Base-by-base conservation (phyloP, 2,329 filamentous ascomycete genomes). In the Trichoderma brevicompactum region DNA sequence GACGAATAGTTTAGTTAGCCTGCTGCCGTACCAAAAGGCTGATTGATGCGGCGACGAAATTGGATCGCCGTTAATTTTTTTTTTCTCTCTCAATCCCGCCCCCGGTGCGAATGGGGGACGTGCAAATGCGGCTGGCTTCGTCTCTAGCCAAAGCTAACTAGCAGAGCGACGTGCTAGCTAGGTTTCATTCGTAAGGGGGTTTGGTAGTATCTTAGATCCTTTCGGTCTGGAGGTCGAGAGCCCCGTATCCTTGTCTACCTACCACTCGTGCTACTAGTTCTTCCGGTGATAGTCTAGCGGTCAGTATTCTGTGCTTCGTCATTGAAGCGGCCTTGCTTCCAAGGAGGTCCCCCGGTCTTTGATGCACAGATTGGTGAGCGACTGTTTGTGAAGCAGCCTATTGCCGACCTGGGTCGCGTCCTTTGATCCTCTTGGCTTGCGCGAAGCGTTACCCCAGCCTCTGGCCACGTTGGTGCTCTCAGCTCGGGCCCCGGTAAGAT, bases 201-300 rank as follows among this genome's bases (percentile, higher is more conserved):
- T 34, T 43, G 36, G 40, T 62, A 34, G 40, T 62, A 34, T 28
- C 34, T 62, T 52, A 43, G 58, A 52, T 49, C 36, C 58, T 34
- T 62, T 36, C 23, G 58, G 48, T 38, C 34, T 50, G 44, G 34
- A 38, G 19, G 56, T 41, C 46, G 10, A 62, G 38, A 49, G 58
- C 44, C 58, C 36, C 46, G 38, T 52, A 36, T 62, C 58, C 38
- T 61, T 50, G 58, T 43, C 48, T 50, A 61, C 44, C 38, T 61
- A 23, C 19, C 40, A 55, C 44, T 38, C 40, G 41, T 50, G 34
- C 17, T 49, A 46, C 44, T 40, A 60, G 44, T 49, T 38, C 34
- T 60, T 50, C 56, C 56, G 34, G 44, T 32, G 34, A 50, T 60
- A n/a, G 56, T 60, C 56, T 60, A 50, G 56, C 56, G 56, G 56